Base-by-base conservation (phyloP, 306 rosid genomes). In the Morella rubra region DNA sequence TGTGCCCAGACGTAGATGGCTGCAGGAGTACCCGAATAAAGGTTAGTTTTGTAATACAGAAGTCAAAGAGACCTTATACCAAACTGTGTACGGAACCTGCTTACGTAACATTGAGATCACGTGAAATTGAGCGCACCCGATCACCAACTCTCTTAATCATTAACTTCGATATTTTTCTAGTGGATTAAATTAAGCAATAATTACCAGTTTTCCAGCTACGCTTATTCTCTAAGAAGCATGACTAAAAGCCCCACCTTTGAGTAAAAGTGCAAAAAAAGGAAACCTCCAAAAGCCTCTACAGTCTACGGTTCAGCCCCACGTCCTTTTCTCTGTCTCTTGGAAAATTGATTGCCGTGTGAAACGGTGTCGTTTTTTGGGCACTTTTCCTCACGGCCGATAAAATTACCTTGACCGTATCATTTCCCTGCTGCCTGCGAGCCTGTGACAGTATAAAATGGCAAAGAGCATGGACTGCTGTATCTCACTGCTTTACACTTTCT, bases 361-460 rank as follows among this genome's bases (percentile, higher is more conserved):
- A 66, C 71, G 71, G 27, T 70, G 49, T 27, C 73, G 11, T 60
- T 71, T 80, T 74, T 27, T 1, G 32, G 3, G 0, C 3, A 59
- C 75, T 69, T 6, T 22, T 11, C 27, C 3, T 49, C 4, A 0
- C 14, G 15, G 24, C 1, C 40, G 10, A 11, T 52, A 44, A 44
- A 14, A 4, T 46, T 44, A 10, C 16, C 12, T 46, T 8, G 46
- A 45, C 78, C 60, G 19, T 75, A 15, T 61, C 84, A 70, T 72
- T 61, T 66, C 75, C 10, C 75, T n/a, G 79, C 73, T 61, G 58
- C 41, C 13, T 46, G 67, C 59, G 61, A 1, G 76, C 80, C 84
- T 78, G 44, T 16, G 44, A 27, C 41, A 18, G 22, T 65, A 66
- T 66, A 77, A 81, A 61, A 80, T 60, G 77, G 78, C 27, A 11